These are phyloP conservation scores for Gyromitra esculenta DNA, from an alignment of 2,329 filamentous ascomycete species.

Conservation along the genomic window DNA sequence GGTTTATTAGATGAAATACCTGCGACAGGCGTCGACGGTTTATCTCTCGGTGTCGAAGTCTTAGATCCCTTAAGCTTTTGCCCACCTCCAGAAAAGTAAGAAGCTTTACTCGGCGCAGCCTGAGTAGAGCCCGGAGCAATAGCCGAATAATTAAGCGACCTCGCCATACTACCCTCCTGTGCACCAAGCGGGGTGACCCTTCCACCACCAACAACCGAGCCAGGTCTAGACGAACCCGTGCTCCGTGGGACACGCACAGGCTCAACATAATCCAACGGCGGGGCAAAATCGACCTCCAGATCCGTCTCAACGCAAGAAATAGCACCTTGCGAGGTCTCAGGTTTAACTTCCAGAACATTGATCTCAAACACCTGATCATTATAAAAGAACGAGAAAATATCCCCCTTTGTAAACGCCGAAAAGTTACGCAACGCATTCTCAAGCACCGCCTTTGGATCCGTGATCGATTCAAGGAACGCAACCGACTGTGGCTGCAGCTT, in stretches of 20 bases:
- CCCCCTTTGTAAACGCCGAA: conserved; percentile 88
- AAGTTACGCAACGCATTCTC: conserved; percentile 98
- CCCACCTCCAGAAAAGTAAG: conserved; percentile 76
- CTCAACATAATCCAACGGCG: conserved; percentile 93
- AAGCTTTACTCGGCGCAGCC: conserved; percentile 64
- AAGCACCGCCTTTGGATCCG: conserved; percentile 94
- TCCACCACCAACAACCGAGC: conserved; percentile 68
- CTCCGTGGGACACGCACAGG: conserved; percentile 63
- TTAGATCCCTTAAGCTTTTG: conserved; percentile 83
- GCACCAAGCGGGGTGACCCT: conserved; percentile 64
- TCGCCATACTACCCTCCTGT: conserved; percentile 91
- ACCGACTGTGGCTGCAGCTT: conserved; percentile 95
- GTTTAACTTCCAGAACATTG: conserved; percentile 92
- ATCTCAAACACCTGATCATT: conserved; percentile 95
- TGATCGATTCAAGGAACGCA: conserved; percentile 88
- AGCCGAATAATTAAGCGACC: conserved; percentile 93
- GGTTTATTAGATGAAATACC: conserved; percentile 63
- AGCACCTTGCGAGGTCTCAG: conserved; percentile 72
- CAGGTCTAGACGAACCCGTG: conserved; percentile 82
- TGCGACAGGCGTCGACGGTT: conserved; percentile 74
- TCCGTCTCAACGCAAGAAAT: conserved; percentile 96
- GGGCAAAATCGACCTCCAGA: conserved; percentile 92
- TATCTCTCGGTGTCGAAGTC: conserved; percentile 65
- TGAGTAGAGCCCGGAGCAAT: conserved; percentile 81
- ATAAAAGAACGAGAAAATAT: conserved; percentile 95